phyloP scores from a whole-genome alignment of 1,284 basidiomycete genomes.

The Tylopilus sp. region DNA sequence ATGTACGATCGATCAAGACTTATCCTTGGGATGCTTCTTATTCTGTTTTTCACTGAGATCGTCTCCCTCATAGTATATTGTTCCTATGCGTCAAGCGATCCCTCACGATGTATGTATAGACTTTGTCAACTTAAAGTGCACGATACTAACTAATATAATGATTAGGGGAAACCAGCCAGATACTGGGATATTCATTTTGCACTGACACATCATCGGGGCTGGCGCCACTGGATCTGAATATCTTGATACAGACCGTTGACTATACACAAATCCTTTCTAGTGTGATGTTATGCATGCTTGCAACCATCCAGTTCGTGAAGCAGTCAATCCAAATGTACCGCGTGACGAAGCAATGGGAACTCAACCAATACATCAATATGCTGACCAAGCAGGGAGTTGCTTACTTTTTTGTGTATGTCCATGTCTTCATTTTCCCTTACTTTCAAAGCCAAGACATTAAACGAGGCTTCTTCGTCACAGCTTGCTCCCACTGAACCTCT shows the following conservation, averaged over 20 bases:
- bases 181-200: neutral
- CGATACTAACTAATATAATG: neutral
- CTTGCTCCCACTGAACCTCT: too few relatives aligned
- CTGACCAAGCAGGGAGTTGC: too few relatives aligned
- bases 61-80: neutral
- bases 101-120: neutral
- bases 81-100: neutral
- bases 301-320: slow-evolving; percentile 1
- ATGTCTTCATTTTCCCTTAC: too few relatives aligned
- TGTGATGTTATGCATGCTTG: slow-evolving; percentile 13
- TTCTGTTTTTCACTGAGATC: neutral
- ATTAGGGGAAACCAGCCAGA: neutral
- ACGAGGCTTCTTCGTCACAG: too few relatives aligned
- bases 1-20: neutral
- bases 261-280: neutral
- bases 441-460: too few relatives aligned
- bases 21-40: neutral
- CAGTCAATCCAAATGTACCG: slow-evolving; percentile 15
- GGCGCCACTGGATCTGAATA: neutral
- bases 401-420: too few relatives aligned
- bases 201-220: too few relatives aligned
- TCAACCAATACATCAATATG: too few relatives aligned
- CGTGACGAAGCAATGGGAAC: neutral
- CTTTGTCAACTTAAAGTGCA: too few relatives aligned
- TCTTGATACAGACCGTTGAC: neutral